These are phyloP conservation scores for Podila epicladia DNA, from an alignment of 192 early-diverging fungal genomes.

Conservation along the genomic window DNA sequence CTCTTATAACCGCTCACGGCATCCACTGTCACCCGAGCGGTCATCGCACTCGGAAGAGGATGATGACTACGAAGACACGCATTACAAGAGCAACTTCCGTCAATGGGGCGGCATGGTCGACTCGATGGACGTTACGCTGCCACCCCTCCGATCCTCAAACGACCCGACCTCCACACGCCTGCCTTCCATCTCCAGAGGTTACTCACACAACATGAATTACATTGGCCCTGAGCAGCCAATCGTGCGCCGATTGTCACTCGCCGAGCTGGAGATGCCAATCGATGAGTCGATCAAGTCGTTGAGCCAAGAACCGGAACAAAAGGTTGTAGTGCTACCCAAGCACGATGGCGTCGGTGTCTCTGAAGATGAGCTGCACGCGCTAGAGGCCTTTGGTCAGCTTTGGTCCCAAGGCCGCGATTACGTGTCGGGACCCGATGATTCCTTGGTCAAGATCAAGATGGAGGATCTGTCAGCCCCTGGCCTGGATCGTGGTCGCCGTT, in stretches of 20 bases:
- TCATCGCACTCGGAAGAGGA: slow-evolving; percentile 44
- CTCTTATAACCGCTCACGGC: slow-evolving; percentile 16
- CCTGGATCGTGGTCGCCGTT: slow-evolving; percentile 23
- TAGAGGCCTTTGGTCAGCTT: slow-evolving; percentile 41
- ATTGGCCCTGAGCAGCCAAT: slow-evolving; percentile 4
- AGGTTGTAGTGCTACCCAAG: background rate
- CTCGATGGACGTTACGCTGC: slow-evolving; percentile 24
- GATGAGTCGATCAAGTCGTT: slow-evolving; percentile 32
- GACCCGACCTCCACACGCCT: slow-evolving; percentile 5
- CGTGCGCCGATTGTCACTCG: slow-evolving; percentile 33
- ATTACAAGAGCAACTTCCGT: background rate
- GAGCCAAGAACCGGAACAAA: slow-evolving; percentile 1
- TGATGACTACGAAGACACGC: slow-evolving; percentile 3
- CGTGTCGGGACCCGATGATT: background rate
- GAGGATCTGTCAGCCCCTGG: slow-evolving; percentile 14
- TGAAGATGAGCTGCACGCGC: slow-evolving; percentile 41
- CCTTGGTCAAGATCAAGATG: slow-evolving; percentile 8
- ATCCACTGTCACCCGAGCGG: slow-evolving; percentile 38
- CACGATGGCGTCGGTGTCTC: slow-evolving; percentile 46
- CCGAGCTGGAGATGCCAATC: slow-evolving; percentile 43
- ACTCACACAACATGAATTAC: slow-evolving; percentile 1
- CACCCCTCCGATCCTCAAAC: slow-evolving; percentile 13
- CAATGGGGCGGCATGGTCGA: slow-evolving; percentile 32
- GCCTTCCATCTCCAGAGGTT: slow-evolving; percentile 28
- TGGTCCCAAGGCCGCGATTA: slow-evolving; percentile 45